These are phyloP conservation scores for Chytridiales sp. DNA, from an alignment of 371 early-diverging fungal genomes.

Conservation along the genomic window DNA sequence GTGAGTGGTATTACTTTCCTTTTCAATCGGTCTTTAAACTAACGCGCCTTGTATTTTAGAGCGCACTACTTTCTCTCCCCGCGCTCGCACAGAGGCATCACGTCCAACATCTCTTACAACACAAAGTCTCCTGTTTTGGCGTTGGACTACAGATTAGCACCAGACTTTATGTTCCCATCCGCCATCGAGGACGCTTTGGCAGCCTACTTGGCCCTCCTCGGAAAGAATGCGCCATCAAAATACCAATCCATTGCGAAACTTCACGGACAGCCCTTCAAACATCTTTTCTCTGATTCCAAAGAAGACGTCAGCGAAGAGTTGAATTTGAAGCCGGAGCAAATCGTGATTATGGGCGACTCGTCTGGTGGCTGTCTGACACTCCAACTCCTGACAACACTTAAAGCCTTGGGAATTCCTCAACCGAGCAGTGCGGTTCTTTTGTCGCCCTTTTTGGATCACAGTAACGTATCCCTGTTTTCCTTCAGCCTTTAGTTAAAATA, in stretches of 20 bases:
- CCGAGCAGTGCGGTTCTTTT: constrained; percentile 31
- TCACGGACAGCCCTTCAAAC: not conserved
- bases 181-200: constrained; percentile 41
- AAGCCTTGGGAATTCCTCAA: constrained; percentile 26
- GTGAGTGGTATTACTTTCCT: not conserved
- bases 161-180: constrained; percentile 33
- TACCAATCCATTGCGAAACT: not conserved
- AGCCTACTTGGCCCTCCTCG: constrained; percentile 27
- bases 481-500: not conserved
- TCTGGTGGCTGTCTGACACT: constrained; percentile 57
- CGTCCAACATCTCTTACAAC: constrained; percentile 54
- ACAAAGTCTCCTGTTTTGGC: constrained; percentile 51
- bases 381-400: constrained; percentile 33
- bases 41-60: constrained; percentile 25
- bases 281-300: not conserved
- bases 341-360: constrained; percentile 54
- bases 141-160: constrained; percentile 38
- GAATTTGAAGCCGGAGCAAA: constrained; percentile 14
- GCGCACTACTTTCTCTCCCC: constrained; percentile 64
- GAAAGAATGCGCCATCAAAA: not conserved
- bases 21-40: not conserved
- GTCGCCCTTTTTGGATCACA: constrained; percentile 33
- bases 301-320: not conserved
- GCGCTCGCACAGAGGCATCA: constrained; percentile 57
- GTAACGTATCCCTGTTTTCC: constrained; percentile 4